phyloP scores from a whole-genome alignment of 371 early-diverging fungal species.

The Apophysomyces ossiformis region DNA sequence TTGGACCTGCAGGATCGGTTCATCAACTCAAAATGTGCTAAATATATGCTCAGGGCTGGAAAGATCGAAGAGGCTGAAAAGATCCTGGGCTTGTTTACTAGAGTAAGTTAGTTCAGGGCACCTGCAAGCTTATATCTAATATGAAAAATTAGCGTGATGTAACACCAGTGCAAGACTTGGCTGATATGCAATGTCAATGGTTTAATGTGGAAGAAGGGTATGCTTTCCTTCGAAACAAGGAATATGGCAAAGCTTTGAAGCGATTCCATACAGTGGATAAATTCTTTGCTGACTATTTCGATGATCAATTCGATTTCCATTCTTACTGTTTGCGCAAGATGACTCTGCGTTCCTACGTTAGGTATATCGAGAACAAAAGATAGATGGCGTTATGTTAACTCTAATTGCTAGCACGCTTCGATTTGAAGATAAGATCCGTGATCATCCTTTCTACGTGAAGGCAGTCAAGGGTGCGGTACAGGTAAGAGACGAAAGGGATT shows the following conservation, averaged over 20 bases:
- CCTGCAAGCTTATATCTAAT: not conserved
- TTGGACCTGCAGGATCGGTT: constrained; percentile 94
- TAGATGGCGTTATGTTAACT: not conserved
- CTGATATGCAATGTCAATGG: constrained; percentile 93
- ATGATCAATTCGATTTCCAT: constrained; percentile 98
- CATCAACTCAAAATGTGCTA: constrained; percentile 93
- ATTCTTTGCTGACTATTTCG: constrained; percentile 83
- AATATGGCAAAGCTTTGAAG: constrained; percentile 86
- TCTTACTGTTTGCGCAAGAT: constrained; percentile 90
- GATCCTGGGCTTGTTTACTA: constrained; percentile 81
- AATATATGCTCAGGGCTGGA: constrained; percentile 91
- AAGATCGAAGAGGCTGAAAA: constrained; percentile 84
- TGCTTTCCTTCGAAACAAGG: constrained; percentile 68
- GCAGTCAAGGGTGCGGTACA: constrained; percentile 80
- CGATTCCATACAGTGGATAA: constrained; percentile 82
- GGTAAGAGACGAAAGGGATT: constrained; percentile 18
- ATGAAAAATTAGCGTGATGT: constrained; percentile 63
- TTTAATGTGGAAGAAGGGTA: constrained; percentile 78
- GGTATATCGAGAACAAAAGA: constrained; percentile 29
- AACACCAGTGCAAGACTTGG: constrained; percentile 81
- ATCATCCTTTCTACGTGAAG: constrained; percentile 73
- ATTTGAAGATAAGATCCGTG: constrained; percentile 77
- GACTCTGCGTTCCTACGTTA: constrained; percentile 85
- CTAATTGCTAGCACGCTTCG: constrained; percentile 58
- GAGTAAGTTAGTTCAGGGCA: constrained; percentile 29